Percentiles rank a stretch among this genome's conserved stretches.
Evolutionary conservation across 768 basidiomycete genomes (phyloP).

Genomic region (Suillus bovinus): DNA sequence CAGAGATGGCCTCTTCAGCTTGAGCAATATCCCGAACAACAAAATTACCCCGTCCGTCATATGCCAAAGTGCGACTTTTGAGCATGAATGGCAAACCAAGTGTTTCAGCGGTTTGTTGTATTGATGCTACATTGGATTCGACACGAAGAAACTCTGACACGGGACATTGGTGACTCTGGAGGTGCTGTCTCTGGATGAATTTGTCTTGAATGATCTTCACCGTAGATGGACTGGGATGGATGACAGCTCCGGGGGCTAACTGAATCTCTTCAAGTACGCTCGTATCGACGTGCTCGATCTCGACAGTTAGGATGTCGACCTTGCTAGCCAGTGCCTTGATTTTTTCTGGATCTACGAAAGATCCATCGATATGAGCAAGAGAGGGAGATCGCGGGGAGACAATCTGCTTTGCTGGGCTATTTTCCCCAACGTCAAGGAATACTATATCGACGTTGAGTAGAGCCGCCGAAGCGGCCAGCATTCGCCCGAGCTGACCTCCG

Average conservation of each 20-base stretch:
- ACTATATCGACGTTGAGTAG: slow-evolving; percentile 81
- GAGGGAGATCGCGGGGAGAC: slow-evolving; percentile 51
- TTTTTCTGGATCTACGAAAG: slow-evolving; percentile 77
- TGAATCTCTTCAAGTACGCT: slow-evolving; percentile 56
- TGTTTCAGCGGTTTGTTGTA: slow-evolving; percentile 49
- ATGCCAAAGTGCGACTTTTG: slow-evolving; percentile 92
- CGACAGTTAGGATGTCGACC: slow-evolving; percentile 89
- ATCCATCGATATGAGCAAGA: slow-evolving; percentile 78
- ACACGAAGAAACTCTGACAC: slow-evolving; percentile 64
- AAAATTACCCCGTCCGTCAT: slow-evolving; percentile 95
- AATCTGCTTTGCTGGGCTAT: slow-evolving; percentile 89
- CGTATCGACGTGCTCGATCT: slow-evolving; percentile 95
- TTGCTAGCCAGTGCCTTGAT: slow-evolving; percentile 77
- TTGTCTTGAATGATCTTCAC: slow-evolving; percentile 84
- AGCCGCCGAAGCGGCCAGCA: slow-evolving; percentile 90
- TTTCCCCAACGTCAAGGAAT: slow-evolving; percentile 81
- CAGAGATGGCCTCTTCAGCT: slow-evolving; percentile 48
- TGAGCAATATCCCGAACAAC: slow-evolving; percentile 59
- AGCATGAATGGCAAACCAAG: slow-evolving; percentile 93
- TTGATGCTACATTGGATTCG: slow-evolving; percentile 50
- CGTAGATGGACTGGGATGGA: slow-evolving; percentile 81
- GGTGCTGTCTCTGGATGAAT: slow-evolving; percentile 63
- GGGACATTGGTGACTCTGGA: slow-evolving; percentile 49
- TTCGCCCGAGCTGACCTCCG: slow-evolving; percentile 96
- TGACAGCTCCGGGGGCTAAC: slow-evolving; percentile 33